phyloP scores from a whole-genome alignment of 2,329 filamentous ascomycete genomes.

The Shiraia sp. region DNA sequence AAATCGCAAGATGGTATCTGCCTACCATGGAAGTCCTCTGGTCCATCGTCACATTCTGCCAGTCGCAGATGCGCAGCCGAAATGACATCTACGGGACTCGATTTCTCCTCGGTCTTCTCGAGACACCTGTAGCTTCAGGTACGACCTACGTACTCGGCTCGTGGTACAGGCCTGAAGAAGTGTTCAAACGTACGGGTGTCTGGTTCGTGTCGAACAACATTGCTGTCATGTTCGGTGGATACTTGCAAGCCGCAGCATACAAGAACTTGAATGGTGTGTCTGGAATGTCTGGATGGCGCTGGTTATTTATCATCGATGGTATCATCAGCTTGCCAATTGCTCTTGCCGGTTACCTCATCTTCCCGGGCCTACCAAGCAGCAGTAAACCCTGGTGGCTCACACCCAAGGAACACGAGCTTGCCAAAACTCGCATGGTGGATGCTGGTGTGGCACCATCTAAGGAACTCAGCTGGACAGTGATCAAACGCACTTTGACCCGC shows the following conservation, averaged over 20 bases:
- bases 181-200: constrained; percentile 59
- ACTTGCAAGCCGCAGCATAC: constrained; percentile 59
- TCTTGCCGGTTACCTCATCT: constrained; percentile 58
- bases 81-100: constrained; percentile 47
- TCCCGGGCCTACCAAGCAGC: constrained; percentile 56
- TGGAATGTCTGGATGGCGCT: constrained; percentile 55
- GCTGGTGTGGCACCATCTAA: constrained; percentile 44
- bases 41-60: constrained; percentile 47
- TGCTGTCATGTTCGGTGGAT: constrained; percentile 62
- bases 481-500: constrained; percentile 51
- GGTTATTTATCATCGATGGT: constrained; percentile 63
- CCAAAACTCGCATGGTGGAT: constrained; percentile 32
- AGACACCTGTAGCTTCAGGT: constrained; percentile 42
- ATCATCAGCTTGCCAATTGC: constrained; percentile 61
- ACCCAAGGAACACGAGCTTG: constrained; percentile 36
- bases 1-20: constrained; percentile 42
- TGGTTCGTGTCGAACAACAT: constrained; percentile 59
- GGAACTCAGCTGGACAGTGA: constrained; percentile 49
- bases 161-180: constrained; percentile 51
- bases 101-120: constrained; percentile 43
- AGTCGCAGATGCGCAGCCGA: constrained; percentile 44
- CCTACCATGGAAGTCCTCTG: constrained; percentile 48
- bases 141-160: constrained; percentile 44
- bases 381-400: constrained; percentile 56
- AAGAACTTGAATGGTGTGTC: constrained; percentile 55